Evolutionary conservation across 2,329 filamentous ascomycete genomes (phyloP).

Genomic region (Kalmusia sp.): DNA sequence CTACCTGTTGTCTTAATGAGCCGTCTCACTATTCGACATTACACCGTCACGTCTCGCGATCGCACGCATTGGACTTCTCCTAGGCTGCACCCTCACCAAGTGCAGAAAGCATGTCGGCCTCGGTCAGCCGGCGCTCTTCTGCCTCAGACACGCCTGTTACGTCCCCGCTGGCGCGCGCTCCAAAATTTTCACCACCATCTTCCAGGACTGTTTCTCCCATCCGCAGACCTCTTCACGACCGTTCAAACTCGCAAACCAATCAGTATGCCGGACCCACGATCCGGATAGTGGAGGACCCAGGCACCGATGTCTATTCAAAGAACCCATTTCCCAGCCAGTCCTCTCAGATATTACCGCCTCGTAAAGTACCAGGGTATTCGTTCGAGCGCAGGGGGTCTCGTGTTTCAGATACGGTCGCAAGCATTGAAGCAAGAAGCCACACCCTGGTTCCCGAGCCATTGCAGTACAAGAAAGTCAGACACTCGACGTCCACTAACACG

Average conservation of each 20-base stretch:
- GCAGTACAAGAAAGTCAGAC: constrained; percentile 43
- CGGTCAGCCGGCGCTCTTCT: constrained; percentile 29
- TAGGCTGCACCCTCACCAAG: constrained; percentile 17
- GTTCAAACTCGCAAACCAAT: constrained; percentile 47
- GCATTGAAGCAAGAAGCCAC: constrained; percentile 40
- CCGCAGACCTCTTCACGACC: constrained; percentile 47
- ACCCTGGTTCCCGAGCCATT: constrained; percentile 43
- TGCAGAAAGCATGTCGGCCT: constrained; percentile 40
- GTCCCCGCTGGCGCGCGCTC: constrained; percentile 36
- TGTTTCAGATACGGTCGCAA: constrained; percentile 51
- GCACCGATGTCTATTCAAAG: constrained; percentile 46
- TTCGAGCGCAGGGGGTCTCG: constrained; percentile 46
- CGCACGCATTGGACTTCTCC: constrained; percentile 28
- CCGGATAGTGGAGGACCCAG: constrained; percentile 46
- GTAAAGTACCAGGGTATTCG: constrained; percentile 44
- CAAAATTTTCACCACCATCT: constrained; percentile 39
- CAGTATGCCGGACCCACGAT: constrained; percentile 48
- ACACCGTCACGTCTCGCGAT: constrained; percentile 27
- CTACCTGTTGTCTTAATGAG: constrained; percentile 41
- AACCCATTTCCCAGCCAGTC: constrained; percentile 48
- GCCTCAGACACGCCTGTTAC: constrained; percentile 32
- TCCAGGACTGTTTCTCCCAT: constrained; percentile 40
- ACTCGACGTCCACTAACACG: constrained; percentile 46
- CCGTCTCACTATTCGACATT: constrained; percentile 30
- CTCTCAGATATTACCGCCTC: constrained; percentile 49